Conservation (phyloP, 371 early-diverging fungal species). For the Sporodiniella umbellata region DNA sequence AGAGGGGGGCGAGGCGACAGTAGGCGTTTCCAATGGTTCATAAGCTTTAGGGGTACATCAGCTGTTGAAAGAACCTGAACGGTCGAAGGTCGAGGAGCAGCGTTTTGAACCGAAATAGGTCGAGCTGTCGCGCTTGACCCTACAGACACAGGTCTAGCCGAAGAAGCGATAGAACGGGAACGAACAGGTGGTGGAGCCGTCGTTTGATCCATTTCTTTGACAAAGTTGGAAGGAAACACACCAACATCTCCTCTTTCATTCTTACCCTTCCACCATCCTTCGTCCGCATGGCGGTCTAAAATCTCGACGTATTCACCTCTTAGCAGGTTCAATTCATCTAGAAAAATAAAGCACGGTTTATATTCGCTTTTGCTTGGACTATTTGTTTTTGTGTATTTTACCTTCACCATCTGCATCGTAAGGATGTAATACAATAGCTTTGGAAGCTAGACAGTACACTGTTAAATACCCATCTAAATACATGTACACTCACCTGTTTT, state of each 20-base stretch:
- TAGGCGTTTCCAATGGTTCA: no score
- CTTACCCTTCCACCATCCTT: slow-evolving; percentile 63
- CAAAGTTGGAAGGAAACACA: slow-evolving; percentile 59
- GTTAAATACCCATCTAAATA: no score
- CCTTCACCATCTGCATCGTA: slow-evolving; percentile 59
- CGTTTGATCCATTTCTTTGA: slow-evolving; percentile 51
- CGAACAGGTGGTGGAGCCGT: slow-evolving; percentile 40
- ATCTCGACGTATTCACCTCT: slow-evolving; percentile 52
- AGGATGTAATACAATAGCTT: slow-evolving; percentile 55
- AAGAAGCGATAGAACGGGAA: slow-evolving; percentile 21
- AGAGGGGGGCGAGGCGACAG: no score
- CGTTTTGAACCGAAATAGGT: slow-evolving; percentile 16
- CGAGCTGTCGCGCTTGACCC: neutral
- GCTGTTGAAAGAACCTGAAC: slow-evolving; percentile 6
- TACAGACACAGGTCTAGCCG: slow-evolving; percentile 17
- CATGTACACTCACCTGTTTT: slow-evolving; percentile 4
- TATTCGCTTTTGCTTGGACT: no score
- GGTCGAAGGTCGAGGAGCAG: slow-evolving; percentile 16
- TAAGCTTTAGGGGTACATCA: slow-evolving; percentile 4
- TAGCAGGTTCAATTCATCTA: slow-evolving; percentile 54
- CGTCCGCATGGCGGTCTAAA: slow-evolving; percentile 50
- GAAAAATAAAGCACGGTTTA: no score
- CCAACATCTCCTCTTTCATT: slow-evolving; percentile 57
- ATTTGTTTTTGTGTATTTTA: slow-evolving; percentile 15
- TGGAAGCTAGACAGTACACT: slow-evolving; percentile 19